Base-by-base conservation (phyloP, 805 yeast genomes). In the Hanseniaspora pseudoguilliermondii region DNA sequence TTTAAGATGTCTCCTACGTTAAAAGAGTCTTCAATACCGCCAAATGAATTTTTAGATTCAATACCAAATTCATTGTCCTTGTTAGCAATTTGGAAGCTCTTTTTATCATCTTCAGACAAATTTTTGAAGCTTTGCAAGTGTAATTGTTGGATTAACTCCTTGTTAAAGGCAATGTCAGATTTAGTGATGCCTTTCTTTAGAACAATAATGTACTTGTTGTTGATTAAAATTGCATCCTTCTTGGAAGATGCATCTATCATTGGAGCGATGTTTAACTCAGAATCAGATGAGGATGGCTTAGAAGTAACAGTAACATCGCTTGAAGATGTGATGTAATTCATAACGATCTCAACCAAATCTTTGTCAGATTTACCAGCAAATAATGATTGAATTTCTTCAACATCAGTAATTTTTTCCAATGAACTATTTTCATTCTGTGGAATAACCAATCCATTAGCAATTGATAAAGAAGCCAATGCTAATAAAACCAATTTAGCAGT, bases 181-280 rank as follows among this genome's bases (percentile, higher is more conserved):
- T 75, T 69, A 23, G 77, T 64, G 36, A 81, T 74, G 54, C 73
- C 79, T 55, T 80, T 78, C 74, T 88, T 89, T 73, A 91, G 82
- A 51, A 90, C 89, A 62, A 93, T 73, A 60, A 93, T 90, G 74
- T 88, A 93, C 64, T 83, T 82, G 73, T 84, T 77, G 39, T 89
- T 83, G 62, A 84, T 78, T 9, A 16, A 27, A 2, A 36, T 13
- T 15, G 56, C 38, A 13, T 48, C 39, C 16, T 27, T 41, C 18
- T 34, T 47, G 5, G 49, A 32, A 25, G 51, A 16, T 5, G 29
- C 38, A 9, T 55, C 52, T 21, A 55, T 38, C 40, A 55, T 32
- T 20, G 57, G 57, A 25, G 57, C 57, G 36, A 55, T 13, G 25
- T 44, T 25, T 13, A 52, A 41, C 13, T 36, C 41, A 11, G 15